Evolutionary conservation across 2,329 filamentous ascomycete species (phyloP), one percentile per base, ranked within the genome.

Genomic region (Monilinia aucupariae): DNA sequence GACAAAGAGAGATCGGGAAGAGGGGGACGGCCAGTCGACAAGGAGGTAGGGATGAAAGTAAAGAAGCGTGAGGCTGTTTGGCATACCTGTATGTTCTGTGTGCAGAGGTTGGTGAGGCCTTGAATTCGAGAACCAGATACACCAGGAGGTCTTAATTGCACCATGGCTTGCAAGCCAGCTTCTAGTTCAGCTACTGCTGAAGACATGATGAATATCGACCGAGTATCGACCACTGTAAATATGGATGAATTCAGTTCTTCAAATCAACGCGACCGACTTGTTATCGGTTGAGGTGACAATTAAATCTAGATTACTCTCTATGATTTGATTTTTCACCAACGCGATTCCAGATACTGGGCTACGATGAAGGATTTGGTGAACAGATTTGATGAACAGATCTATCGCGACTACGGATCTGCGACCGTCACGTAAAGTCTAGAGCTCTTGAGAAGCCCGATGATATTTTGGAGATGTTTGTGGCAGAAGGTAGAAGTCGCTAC

Each of bases 101-200:
- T 89, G 79, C 93, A 97, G 50, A 97, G 86, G 37, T 85, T 81
- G 25, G 93, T 97, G 77, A 99, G 86, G 75, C 86, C 86, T 71
- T 85, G 85, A 77, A 99, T 96, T 78, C 94, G 93, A 69, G 91
- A 91, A 71, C 92, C 92, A 67, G 92, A 96, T 64, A 97, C 92
- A 75, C 94, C 94, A 60, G 94, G 94, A 51, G 94, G 88, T 78
- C 96, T 97, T 74, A 97, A 82, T 69, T 84, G 83, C 73, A 93
- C 88, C 87, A 99, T 92, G 74, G 90, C 92, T 80, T 94, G 91
- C 75, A 99, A 85, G 77, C 90, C 88, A 73, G 86, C 83, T 78
- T 96, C 93, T 78, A 99, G 81, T 76, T 97, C 92, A 80, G 90
- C 86, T 84, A 96, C 89, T 78, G 90, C 86, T 75, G 91, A 89